Evolutionary conservation across 2,329 filamentous ascomycete genomes (phyloP).

Genomic region (Xylariaceae sp.): DNA sequence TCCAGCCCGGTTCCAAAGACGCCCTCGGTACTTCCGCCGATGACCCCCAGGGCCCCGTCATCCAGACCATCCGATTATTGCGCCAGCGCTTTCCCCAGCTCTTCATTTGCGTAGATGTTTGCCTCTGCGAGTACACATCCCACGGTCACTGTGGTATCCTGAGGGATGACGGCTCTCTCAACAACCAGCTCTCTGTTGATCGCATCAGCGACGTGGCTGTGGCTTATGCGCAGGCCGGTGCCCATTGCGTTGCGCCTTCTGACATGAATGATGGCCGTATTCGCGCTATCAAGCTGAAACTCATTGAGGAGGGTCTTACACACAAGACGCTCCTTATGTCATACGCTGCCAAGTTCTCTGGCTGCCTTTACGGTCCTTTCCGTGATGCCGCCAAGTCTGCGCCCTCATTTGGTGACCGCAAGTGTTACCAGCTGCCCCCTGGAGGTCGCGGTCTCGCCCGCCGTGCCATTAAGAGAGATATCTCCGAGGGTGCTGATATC

Average conservation of each 20-base stretch:
- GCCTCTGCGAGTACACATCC: slow-evolving; percentile 96
- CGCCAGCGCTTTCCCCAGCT: slow-evolving; percentile 81
- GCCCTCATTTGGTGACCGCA: slow-evolving; percentile 88
- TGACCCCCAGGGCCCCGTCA: slow-evolving; percentile 88
- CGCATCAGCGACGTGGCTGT: slow-evolving; percentile 96
- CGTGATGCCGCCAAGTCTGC: slow-evolving; percentile 88
- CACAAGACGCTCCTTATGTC: slow-evolving; percentile 94
- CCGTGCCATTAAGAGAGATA: slow-evolving; percentile 83
- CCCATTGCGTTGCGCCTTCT: slow-evolving; percentile 92
- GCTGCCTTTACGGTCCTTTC: slow-evolving; percentile 94
- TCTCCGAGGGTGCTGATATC: slow-evolving; percentile 89
- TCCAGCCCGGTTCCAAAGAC: slow-evolving; percentile 77
- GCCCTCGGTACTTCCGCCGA: slow-evolving; percentile 87
- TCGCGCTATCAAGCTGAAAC: slow-evolving; percentile 93
- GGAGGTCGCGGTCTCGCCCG: slow-evolving; percentile 87
- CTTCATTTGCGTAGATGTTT: slow-evolving; percentile 89
- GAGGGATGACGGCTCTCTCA: slow-evolving; percentile 83
- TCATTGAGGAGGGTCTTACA: slow-evolving; percentile 90
- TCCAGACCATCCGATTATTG: slow-evolving; percentile 77
- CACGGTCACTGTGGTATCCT: slow-evolving; percentile 97
- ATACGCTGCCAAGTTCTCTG: slow-evolving; percentile 96
- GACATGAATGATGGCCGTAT: slow-evolving; percentile 99
- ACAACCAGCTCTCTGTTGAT: slow-evolving; percentile 90
- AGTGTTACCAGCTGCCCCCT: slow-evolving; percentile 94
- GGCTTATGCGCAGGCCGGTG: slow-evolving; percentile 90